Percentiles rank a stretch among this genome's conserved stretches.
phyloP scores from a whole-genome alignment of 2,329 filamentous ascomycete species.

The Penicillium sp. region DNA sequence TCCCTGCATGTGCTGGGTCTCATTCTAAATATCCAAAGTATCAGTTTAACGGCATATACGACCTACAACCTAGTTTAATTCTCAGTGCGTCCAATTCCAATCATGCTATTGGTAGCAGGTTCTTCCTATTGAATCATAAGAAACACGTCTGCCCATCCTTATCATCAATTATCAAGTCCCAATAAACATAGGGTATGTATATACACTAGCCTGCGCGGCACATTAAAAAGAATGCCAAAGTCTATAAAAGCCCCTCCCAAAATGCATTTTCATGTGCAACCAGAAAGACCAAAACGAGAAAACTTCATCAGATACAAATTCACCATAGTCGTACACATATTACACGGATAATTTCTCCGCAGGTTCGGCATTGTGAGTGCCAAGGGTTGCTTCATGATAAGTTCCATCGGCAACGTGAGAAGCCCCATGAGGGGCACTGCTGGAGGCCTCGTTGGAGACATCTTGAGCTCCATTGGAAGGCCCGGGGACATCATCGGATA shows the following conservation, averaged over 20 bases:
- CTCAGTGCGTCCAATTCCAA: too few species aligned
- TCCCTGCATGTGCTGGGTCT: too few species aligned
- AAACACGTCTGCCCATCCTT: too few species aligned
- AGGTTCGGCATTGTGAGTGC: not conserved
- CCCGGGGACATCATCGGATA: not conserved
- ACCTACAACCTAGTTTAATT: too few species aligned
- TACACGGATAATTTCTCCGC: slow-evolving; percentile 3
- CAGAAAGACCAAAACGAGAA: slow-evolving; percentile 1
- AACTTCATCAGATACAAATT: slow-evolving; percentile 3
- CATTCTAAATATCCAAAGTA: too few species aligned
- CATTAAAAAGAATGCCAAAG: not conserved
- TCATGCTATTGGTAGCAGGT: too few species aligned
- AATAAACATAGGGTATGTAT: too few species aligned
- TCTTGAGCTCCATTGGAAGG: slow-evolving; percentile 1
- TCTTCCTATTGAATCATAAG: too few species aligned
- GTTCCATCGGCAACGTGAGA: not conserved
- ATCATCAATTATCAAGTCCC: too few species aligned
- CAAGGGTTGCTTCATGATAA: not conserved
- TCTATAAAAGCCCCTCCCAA: not conserved
- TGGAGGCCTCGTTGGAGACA: not conserved
- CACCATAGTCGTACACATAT: slow-evolving; percentile 6
- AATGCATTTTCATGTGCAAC: slow-evolving; percentile 7
- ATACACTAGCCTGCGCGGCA: slow-evolving; percentile 1
- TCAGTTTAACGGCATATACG: too few species aligned
- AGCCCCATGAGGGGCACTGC: not conserved